Base-by-base conservation (phyloP, 371 early-diverging fungal genomes). In the Mucor lusitanicus region DNA sequence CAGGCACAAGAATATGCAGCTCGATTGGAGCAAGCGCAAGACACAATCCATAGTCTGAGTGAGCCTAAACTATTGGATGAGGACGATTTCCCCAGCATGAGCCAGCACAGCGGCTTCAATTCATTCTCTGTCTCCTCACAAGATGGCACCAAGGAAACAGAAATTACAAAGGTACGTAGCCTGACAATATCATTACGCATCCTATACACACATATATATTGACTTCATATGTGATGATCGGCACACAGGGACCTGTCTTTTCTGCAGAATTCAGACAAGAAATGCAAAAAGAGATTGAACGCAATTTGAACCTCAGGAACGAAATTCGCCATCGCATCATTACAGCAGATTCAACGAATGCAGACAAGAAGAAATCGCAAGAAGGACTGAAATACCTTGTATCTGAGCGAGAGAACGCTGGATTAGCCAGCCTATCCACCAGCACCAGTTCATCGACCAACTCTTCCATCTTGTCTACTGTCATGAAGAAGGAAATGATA, bases 1-100 rank as follows among this genome's bases (percentile, higher is more conserved):
- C 86, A 87, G 61, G 87, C 90, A 12, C 79, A 87, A 61, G 87
- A 89, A 68, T 89, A 89, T 72, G 87, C 90, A 8, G 68, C 80
- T 17, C 55, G 87, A 50, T 78, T 89, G 21, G 87, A 89, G 62
- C 86, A 88, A 63, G 90, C 90, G 3, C 90, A 89, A 65, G 87
- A 88, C 70, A 88, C 87, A 11, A 89, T 89, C 54, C 87, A 89
- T 42, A 73, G 71, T 27, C 61, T 85, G 40, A 80, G 83, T 44
- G 85, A 85, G 46, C 80, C 82, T 8, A 76, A 83, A 21, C 48
- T 82, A 42, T 66, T 70, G 50, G 79, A 78, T 48, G 85, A 85
- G 33, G 83, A 84, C 32, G 85, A 85, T 60, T 74, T 74, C 23
- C 55, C 73, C 9, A 72, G 74, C 27, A 63, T 68, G 12, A 54